Conservation (phyloP, 177 flowering plant genomes). For the Vitis hybrid region DNA sequence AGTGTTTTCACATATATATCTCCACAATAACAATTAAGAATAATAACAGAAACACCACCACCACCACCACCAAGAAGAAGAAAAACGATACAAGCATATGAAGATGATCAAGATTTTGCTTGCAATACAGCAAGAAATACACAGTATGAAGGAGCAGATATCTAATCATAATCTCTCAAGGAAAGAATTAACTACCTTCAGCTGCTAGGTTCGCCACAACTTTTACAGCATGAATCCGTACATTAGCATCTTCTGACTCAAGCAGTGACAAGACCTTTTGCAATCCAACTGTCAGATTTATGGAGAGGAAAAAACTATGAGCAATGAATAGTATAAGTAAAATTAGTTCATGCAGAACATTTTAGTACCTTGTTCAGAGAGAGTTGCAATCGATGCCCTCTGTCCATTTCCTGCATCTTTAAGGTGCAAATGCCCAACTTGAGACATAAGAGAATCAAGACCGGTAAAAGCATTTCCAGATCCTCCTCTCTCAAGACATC, state of each 20-base stretch:
- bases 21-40: too few species aligned
- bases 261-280: conserved; percentile 70
- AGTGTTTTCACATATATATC: too few species aligned
- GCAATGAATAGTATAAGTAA: not conserved
- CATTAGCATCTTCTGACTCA: conserved; percentile 70
- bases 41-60: not conserved
- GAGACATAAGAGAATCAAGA: conserved; percentile 58
- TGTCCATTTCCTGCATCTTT: conserved; percentile 65
- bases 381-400: conserved; percentile 62
- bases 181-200: conserved; percentile 43
- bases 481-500: conserved; percentile 57
- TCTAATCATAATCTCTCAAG: not conserved
- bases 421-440: conserved; percentile 49
- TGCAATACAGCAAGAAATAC: not conserved
- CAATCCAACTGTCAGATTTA: conserved; percentile 54
- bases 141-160: not conserved
- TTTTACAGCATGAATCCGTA: conserved; percentile 79
- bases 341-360: not conserved
- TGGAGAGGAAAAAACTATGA: not conserved
- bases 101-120: not conserved
- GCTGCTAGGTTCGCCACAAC: conserved; percentile 80
- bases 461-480: conserved; percentile 42
- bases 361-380: conserved; percentile 83
- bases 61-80: not conserved
- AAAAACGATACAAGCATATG: not conserved